Evolutionary conservation across 1,284 basidiomycete genomes (phyloP).

Genomic region (Porodaedalea pini): DNA sequence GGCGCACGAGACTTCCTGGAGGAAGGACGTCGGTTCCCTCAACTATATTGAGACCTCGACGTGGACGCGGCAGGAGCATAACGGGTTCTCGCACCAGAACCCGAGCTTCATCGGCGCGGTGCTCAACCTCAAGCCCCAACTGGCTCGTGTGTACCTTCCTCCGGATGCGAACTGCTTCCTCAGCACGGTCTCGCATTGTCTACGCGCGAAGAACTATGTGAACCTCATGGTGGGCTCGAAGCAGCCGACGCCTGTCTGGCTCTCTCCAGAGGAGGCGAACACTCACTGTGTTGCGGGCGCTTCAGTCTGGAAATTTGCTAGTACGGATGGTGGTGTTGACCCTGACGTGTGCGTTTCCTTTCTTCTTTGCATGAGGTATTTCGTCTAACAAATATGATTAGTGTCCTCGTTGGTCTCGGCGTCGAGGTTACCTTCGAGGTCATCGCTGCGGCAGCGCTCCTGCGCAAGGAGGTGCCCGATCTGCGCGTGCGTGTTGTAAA

Average conservation of each 20-base stretch:
- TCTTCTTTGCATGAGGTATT: not conserved
- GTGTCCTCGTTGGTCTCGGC: conserved; percentile 70
- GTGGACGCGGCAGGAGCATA: conserved; percentile 80
- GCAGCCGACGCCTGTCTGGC: conserved; percentile 70
- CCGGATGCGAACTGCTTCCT: conserved; percentile 88
- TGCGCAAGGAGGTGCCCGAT: conserved; percentile 57
- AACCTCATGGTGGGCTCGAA: conserved; percentile 87
- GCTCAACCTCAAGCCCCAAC: conserved; percentile 68
- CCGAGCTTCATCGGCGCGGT: conserved; percentile 84
- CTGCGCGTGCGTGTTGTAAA: conserved; percentile 79
- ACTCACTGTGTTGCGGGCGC: conserved; percentile 74
- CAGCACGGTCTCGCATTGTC: conserved; percentile 76
- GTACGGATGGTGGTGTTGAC: conserved; percentile 56
- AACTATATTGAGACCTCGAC: conserved; percentile 88
- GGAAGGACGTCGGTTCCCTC: conserved; percentile 67
- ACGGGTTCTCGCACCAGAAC: conserved; percentile 82
- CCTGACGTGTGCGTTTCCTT: conserved; percentile 56
- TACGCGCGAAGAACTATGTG: conserved; percentile 80
- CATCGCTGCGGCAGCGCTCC: conserved; percentile 71
- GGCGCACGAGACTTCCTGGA: conserved; percentile 73
- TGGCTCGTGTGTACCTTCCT: conserved; percentile 82
- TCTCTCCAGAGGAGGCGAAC: conserved; percentile 62
- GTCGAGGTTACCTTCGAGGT: conserved; percentile 77
- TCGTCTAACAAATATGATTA: conserved; percentile 24
- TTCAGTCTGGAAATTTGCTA: conserved; percentile 75